Percentiles rank a stretch among this genome's conserved stretches.
These are phyloP conservation scores for Nakaseomyces kungkrabaensis DNA, from an alignment of 1,139 yeast species.

Conservation along the genomic window DNA sequence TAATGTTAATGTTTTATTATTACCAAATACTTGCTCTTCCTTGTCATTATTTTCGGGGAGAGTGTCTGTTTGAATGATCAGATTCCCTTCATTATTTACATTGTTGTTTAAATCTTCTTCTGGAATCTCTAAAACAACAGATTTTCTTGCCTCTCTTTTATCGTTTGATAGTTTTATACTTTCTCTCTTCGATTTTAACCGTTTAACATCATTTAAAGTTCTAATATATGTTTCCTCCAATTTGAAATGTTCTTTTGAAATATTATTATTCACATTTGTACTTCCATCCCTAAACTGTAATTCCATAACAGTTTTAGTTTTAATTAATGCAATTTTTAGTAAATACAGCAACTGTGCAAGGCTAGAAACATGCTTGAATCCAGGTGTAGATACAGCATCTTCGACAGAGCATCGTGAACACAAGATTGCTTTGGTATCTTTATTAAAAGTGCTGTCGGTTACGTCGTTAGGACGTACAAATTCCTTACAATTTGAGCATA, in stretches of 20 bases:
- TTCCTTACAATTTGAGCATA: slow-evolving; percentile 47
- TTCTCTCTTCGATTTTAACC: slow-evolving; percentile 66
- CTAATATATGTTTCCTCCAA: slow-evolving; percentile 48
- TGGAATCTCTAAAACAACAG: slow-evolving; percentile 40
- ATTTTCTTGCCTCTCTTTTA: slow-evolving; percentile 48
- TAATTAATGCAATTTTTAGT: slow-evolving; percentile 70
- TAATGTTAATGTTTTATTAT: slow-evolving; percentile 77
- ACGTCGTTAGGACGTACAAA: slow-evolving; percentile 32
- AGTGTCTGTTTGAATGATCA: slow-evolving; percentile 25
- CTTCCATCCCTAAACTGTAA: slow-evolving; percentile 30
- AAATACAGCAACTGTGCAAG: slow-evolving; percentile 66
- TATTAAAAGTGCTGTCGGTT: slow-evolving; percentile 38
- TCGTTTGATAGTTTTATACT: slow-evolving; percentile 53
- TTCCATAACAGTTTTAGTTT: slow-evolving; percentile 65
- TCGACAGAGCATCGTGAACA: slow-evolving; percentile 52
- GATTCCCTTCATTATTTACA: slow-evolving; percentile 9
- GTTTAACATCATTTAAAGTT: slow-evolving; percentile 68
- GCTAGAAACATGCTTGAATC: slow-evolving; percentile 58
- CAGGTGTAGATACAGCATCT: slow-evolving; percentile 40
- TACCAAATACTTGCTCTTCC: slow-evolving; percentile 54
- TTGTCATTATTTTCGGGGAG: slow-evolving; percentile 5
- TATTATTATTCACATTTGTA: slow-evolving; percentile 4
- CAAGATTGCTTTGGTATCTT: slow-evolving; percentile 33
- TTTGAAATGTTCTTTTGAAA: slow-evolving; percentile 5
- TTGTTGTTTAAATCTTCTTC: slow-evolving; percentile 22